phyloP scores from a whole-genome alignment of 768 basidiomycete species.

The Xerocomellus intermedius region DNA sequence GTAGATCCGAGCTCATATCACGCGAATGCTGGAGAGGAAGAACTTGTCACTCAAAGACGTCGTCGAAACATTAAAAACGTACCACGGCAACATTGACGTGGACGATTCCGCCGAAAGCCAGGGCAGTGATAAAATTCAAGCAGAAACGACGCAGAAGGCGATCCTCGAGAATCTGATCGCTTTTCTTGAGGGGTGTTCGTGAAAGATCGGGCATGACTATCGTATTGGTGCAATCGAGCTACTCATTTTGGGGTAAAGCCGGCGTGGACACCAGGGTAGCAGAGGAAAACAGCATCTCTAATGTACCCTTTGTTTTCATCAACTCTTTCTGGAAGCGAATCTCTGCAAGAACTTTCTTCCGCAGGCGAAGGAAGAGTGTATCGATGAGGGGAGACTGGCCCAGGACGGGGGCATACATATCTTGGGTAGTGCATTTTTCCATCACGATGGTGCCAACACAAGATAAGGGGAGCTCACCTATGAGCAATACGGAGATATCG shows the following conservation, averaged over 20 bases:
- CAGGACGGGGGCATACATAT: conserved; percentile 89
- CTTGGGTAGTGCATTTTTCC: conserved; percentile 39
- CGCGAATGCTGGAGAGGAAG: conserved; percentile 73
- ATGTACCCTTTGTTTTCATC: conserved; percentile 75
- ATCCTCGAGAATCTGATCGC: conserved; percentile 68
- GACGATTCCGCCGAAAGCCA: conserved; percentile 33
- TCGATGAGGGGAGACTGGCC: conserved; percentile 95
- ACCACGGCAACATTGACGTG: conserved; percentile 71
- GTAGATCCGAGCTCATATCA: conserved; percentile 76
- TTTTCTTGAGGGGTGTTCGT: conserved; percentile 46
- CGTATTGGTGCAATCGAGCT: conserved; percentile 9
- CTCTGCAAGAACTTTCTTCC: conserved; percentile 82
- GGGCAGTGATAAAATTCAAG: conserved; percentile 30
- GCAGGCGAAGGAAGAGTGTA: conserved; percentile 74
- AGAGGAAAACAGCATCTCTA: conserved; percentile 86
- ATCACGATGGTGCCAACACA: conserved; percentile 1
- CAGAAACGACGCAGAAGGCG: conserved; percentile 56
- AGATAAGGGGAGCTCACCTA: conserved; percentile 56
- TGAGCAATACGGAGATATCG: conserved; percentile 74
- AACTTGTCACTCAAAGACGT: conserved; percentile 71
- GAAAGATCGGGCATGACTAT: conserved; percentile 3
- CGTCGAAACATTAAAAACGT: conserved; percentile 65
- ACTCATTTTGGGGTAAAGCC: conserved; percentile 14
- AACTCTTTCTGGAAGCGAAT: conserved; percentile 87
- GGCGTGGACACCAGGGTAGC: conserved; percentile 36